A percentile compares a stretch with the other conserved stretches of the same genome.
Conservation (phyloP, 495 filamentous ascomycete genomes). For the Copromyces sp. region DNA sequence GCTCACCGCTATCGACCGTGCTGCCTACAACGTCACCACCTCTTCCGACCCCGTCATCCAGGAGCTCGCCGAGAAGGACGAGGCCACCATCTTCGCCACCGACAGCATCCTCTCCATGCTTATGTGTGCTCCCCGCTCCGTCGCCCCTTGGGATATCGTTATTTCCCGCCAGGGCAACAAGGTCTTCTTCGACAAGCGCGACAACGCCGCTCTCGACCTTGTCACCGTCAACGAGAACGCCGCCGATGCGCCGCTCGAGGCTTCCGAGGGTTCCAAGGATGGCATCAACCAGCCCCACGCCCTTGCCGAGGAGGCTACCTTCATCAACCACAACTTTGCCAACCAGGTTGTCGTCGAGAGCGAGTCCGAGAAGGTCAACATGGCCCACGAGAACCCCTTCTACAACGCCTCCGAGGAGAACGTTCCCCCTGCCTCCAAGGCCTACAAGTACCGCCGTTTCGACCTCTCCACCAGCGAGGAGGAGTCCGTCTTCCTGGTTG, state of each 20-base stretch:
- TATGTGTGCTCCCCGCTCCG: conserved; percentile 91
- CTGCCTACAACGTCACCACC: conserved; percentile 95
- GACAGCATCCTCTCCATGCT: conserved; percentile 97
- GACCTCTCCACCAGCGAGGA: conserved; percentile 89
- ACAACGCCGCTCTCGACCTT: conserved; percentile 86
- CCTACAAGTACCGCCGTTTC: conserved; percentile 96
- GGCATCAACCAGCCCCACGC: conserved; percentile 83
- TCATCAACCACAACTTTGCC: conserved; percentile 99
- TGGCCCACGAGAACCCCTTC: conserved; percentile 89
- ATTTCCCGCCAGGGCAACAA: conserved; percentile 85
- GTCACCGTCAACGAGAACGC: conserved; percentile 99
- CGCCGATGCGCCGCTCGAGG: conserved; percentile 86
- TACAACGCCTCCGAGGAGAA: conserved; percentile 89
- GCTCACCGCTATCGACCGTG: conserved; percentile 78
- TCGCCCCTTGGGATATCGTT: conserved; percentile 97
- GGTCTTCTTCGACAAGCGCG: conserved; percentile 96
- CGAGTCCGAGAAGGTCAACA: conserved; percentile 62
- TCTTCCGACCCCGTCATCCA: conserved; percentile 93
- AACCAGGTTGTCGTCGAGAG: conserved; percentile 85
- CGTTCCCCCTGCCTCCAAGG: conserved; percentile 86
- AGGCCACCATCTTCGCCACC: conserved; percentile 93
- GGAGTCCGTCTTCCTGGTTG: conserved; percentile 81
- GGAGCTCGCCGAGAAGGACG: conserved; percentile 90
- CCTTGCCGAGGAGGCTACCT: conserved; percentile 90
- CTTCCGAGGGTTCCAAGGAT: conserved; percentile 87